phyloP scores from a whole-genome alignment of 805 yeast species.

The Pichia pseudocactophila region DNA sequence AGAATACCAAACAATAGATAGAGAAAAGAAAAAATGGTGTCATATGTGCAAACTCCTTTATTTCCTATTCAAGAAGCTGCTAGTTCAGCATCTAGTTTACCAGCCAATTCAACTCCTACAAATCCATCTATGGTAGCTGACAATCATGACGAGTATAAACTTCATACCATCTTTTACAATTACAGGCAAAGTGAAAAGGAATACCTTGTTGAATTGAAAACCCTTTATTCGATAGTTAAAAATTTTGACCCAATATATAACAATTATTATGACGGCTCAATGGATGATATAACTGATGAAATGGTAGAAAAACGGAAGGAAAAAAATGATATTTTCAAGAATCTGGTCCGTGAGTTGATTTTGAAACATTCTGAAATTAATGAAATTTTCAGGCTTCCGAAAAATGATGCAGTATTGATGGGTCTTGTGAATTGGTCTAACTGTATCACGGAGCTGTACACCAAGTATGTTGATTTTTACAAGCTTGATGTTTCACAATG shows the following conservation, averaged over 20 bases:
- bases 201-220: constrained; percentile 17
- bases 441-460: constrained; percentile 15
- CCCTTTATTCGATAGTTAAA: constrained; percentile 16
- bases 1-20: no score
- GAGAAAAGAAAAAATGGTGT: no score
- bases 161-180: constrained; percentile 9
- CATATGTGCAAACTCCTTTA: constrained; percentile 14
- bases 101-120: neutral
- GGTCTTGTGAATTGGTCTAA: constrained; percentile 22
- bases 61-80: constrained; percentile 18
- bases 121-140: neutral
- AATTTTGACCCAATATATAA: constrained; percentile 23
- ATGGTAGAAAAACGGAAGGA: constrained; percentile 14
- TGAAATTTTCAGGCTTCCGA: constrained; percentile 8
- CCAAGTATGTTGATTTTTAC: constrained; percentile 18
- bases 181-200: constrained; percentile 14
- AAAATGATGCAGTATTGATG: constrained; percentile 11
- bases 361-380: constrained; percentile 15
- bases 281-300: constrained; percentile 20
- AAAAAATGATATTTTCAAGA: constrained; percentile 15
- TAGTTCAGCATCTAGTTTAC: constrained; percentile 9
- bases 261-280: constrained; percentile 23
- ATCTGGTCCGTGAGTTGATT: constrained; percentile 13
- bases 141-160: constrained; percentile 2
- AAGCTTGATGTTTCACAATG: constrained; percentile 18